A percentile compares a stretch with the other conserved stretches of the same genome.
These are phyloP conservation scores for Apostasia ramifera DNA, from an alignment of 106 monocot species.

Conservation along the genomic window DNA sequence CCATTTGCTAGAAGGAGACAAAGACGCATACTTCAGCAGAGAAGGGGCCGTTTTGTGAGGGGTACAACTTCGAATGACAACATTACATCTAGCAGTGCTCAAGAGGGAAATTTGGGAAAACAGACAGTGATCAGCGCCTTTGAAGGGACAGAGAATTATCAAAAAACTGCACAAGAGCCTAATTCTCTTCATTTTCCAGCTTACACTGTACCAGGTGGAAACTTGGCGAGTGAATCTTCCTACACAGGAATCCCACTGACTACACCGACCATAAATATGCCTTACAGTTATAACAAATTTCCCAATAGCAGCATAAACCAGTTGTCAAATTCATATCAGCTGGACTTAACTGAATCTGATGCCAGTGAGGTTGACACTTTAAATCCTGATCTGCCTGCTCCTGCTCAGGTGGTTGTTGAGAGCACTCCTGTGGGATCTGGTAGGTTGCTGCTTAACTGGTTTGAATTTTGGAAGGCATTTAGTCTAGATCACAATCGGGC, in stretches of 20 bases:
- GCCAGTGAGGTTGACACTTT: conserved; percentile 29
- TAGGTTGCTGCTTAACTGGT: conserved; percentile 89
- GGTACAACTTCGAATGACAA: conserved; percentile 20
- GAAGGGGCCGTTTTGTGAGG: conserved; percentile 39
- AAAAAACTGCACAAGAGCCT: conserved; percentile 27
- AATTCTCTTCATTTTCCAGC: conserved; percentile 27
- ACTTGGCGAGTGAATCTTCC: conserved; percentile 23
- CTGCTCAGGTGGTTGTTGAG: conserved; percentile 90
- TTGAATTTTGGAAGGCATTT: conserved; percentile 96
- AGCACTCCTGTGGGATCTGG: conserved; percentile 96
- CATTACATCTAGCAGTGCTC: conserved; percentile 23
- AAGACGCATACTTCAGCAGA: conserved; percentile 71
- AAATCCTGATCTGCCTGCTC: conserved; percentile 66
- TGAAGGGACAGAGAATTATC: conserved; percentile 17
- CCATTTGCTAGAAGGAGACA: conserved; percentile 64
- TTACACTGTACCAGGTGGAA: conserved; percentile 25
- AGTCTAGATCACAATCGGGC: conserved; percentile 93
- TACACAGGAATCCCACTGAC: conserved; percentile 14
- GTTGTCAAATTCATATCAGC: conserved; percentile 18
- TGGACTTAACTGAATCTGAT: conserved; percentile 29
- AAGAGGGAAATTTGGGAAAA: conserved; percentile 24
- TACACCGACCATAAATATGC: background rate
- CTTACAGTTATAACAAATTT: conserved; percentile 9
- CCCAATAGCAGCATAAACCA: conserved; percentile 13
- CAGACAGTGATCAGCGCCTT: conserved; percentile 16